Base-by-base conservation (phyloP, 2,329 filamentous ascomycete species). In the Zymoseptoria passerinii region DNA sequence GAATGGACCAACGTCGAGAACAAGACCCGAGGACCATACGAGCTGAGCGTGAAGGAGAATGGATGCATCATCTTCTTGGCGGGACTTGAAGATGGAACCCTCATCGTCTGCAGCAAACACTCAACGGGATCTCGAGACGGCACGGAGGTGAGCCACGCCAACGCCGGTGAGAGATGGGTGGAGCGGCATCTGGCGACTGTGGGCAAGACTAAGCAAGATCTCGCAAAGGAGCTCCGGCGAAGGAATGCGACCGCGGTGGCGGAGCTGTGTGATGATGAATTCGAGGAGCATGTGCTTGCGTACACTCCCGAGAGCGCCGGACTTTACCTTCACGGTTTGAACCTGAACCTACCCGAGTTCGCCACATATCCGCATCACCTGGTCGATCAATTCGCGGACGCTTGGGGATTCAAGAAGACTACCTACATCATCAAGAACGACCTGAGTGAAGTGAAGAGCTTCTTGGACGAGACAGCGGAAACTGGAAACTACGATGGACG, bases 11-110 rank as follows among this genome's bases (percentile, higher is more conserved):
- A 87, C 68, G 90, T 99, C 60, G 79, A 87, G 70, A 74, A 75
- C 28, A 81, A 88, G 57, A 97, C 94, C 0, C 78, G 83, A 63
- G 91, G 90, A 0, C 94, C 94, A 0, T 99, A 97, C 68, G 94
- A 99, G 75, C 78, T 99, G 57, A 97, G 91, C 58, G 84, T 97
- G 55, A 99, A 99, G 76, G 94, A 99, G 75, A 99, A 99, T 69
- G 94, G 94, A n/a, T 99, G 94, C 74, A 99, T 99, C 74, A 96
- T 99, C 66, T 99, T 99, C 77, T 85, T 99, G 50, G 87, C 91
- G 16, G 94, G 92, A 13, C 79, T 99, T 20, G 89, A 95, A 68
- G 92, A 96, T 68, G 92, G 84, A 40, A 90, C 89, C 1, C 78
- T 99, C 8, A 79, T 99, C 7, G 92, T 99, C n/a, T 97, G 92